These are phyloP conservation scores for Pezicula carpinea DNA, from an alignment of 2,329 filamentous ascomycete genomes.

Conservation along the genomic window DNA sequence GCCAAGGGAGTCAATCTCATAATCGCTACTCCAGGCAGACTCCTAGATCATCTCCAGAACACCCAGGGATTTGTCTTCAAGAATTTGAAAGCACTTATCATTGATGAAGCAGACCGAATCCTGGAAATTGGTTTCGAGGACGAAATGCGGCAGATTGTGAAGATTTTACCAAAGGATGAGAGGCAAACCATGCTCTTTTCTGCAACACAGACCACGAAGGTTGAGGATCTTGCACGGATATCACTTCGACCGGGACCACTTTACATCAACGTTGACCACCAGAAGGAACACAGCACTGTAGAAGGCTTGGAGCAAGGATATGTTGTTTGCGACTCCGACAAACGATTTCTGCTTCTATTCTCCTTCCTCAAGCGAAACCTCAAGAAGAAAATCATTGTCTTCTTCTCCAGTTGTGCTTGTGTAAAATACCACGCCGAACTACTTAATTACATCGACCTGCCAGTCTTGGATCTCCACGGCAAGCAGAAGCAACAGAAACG, in stretches of 20 bases:
- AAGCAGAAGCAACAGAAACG: constrained; percentile 99
- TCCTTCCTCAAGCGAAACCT: constrained; percentile 88
- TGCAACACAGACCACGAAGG: constrained; percentile 96
- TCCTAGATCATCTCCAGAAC: constrained; percentile 92
- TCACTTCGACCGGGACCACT: constrained; percentile 86
- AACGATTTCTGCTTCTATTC: constrained; percentile 89
- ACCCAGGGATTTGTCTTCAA: constrained; percentile 87
- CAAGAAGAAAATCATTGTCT: constrained; percentile 92
- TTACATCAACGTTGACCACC: constrained; percentile 94
- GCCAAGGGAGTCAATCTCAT: constrained; percentile 90
- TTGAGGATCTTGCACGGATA: constrained; percentile 92
- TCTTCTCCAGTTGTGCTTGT: constrained; percentile 87
- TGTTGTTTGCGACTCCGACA: constrained; percentile 87
- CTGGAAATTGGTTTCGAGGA: constrained; percentile 98
- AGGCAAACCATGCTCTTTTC: constrained; percentile 98
- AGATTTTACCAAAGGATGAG: constrained; percentile 82
- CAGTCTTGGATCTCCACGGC: constrained; percentile 80
- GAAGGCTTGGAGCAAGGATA: constrained; percentile 95
- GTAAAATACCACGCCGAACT: constrained; percentile 96
- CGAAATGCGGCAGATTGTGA: constrained; percentile 95
- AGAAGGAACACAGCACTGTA: constrained; percentile 85
- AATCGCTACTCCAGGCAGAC: constrained; percentile 86
- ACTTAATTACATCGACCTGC: constrained; percentile 95
- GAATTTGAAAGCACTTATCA: constrained; percentile 86
- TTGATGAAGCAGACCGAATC: constrained; percentile 95